A percentile compares a stretch with the other conserved stretches of the same genome.
Conservation (phyloP, 2,329 filamentous ascomycete species). For the Botrytis tulipae region DNA sequence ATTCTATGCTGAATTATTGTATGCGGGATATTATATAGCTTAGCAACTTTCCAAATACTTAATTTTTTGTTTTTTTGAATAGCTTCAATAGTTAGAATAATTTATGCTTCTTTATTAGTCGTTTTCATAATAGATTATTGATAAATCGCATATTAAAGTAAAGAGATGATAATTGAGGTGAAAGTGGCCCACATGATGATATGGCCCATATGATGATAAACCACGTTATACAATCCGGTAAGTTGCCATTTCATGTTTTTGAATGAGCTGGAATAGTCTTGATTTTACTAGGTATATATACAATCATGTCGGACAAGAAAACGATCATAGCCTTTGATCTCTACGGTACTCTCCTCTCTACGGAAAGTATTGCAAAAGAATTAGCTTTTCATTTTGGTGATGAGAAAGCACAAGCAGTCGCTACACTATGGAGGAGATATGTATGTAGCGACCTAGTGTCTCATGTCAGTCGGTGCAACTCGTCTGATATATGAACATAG, state of each 20-base stretch:
- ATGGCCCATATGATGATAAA: too few relatives aligned
- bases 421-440: slow-evolving; percentile 57
- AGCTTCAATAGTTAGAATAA: too few relatives aligned
- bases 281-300: background rate
- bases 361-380: slow-evolving; percentile 62
- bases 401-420: slow-evolving; percentile 55
- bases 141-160: too few relatives aligned
- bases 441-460: background rate
- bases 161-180: too few relatives aligned
- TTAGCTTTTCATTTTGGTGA: slow-evolving; percentile 57
- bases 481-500: slow-evolving; percentile 41
- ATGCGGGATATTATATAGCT: too few relatives aligned
- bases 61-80: too few relatives aligned
- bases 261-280: background rate
- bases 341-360: slow-evolving; percentile 73
- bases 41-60: too few relatives aligned
- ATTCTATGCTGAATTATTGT: too few relatives aligned
- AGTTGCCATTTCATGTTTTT: too few relatives aligned
- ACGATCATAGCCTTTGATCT: slow-evolving; percentile 68
- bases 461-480: background rate
- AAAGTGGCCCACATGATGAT: too few relatives aligned
- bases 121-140: too few relatives aligned
- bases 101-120: too few relatives aligned
- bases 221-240: background rate
- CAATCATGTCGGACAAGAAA: slow-evolving; percentile 38